Percentiles rank a stretch among this genome's conserved stretches.
Evolutionary conservation across 208 protist genomes (phyloP).

Genomic region (Trypanosoma scelopori): DNA sequence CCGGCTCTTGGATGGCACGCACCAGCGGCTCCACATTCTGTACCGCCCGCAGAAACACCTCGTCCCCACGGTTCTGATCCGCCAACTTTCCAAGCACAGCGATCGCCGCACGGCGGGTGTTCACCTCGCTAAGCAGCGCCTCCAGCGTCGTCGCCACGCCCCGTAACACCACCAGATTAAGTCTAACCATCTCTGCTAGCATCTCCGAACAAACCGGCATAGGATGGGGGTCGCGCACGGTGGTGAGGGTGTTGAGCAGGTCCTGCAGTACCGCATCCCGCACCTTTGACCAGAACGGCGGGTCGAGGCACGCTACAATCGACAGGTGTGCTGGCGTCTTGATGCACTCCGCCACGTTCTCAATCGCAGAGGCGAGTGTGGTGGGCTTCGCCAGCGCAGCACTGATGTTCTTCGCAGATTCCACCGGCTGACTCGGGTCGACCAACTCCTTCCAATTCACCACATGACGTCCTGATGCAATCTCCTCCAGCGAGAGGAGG

Average conservation of each 20-base stretch:
- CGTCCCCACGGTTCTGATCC: conserved; percentile 39
- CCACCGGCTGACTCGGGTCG: conserved; percentile 30
- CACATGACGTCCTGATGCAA: conserved; percentile 29
- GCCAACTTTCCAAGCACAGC: conserved; percentile 57
- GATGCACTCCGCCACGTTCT: conserved; percentile 41
- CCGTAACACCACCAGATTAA: conserved; percentile 53
- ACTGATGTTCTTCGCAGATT: conserved; percentile 27
- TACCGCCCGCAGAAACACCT: conserved; percentile 38
- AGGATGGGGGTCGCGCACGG: conserved; percentile 11
- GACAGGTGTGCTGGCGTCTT: conserved; percentile 51
- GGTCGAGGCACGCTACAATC: conserved; percentile 45
- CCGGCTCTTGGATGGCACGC: conserved; percentile 40
- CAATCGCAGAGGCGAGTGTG: conserved; percentile 21
- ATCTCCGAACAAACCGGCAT: conserved; percentile 43
- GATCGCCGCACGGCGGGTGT: conserved; percentile 43
- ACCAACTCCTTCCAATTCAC: conserved; percentile 40
- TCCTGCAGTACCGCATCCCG: conserved; percentile 63
- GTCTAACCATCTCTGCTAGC: conserved; percentile 52
- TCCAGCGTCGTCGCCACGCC: conserved; percentile 58
- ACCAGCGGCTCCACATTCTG: conserved; percentile 39
- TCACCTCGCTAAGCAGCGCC: conserved; percentile 37
- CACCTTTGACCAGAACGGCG: conserved; percentile 39
- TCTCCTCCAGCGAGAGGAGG: conserved; percentile 28
- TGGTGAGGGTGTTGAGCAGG: conserved; percentile 44
- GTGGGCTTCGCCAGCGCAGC: conserved; percentile 22